Evolutionary conservation across 306 rosid genomes (phyloP), one percentile per base, ranked within the genome.

Genomic region (Astragalus glycyphyllos): DNA sequence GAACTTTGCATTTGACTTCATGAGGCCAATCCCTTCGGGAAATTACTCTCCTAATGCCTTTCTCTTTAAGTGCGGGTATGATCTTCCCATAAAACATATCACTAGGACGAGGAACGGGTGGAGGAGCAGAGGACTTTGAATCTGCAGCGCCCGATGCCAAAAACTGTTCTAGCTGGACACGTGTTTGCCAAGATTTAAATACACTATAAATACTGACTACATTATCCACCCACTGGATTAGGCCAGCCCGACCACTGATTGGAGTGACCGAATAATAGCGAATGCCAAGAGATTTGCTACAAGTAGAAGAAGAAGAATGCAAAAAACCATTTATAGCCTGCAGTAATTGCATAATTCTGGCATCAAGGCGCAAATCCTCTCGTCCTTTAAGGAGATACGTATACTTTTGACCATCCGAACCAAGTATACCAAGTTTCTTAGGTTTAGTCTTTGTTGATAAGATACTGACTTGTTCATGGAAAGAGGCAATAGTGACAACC

Each of bases 11-110:
- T 81, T 92, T 92, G 74, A 92, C 98, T 81, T 92, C 98, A 69
- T 86, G 97, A 65, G 98, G 98, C 98, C 98, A 92, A 77, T 92
- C 98, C 81, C 98, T 90, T 60, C 98, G 87, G 70, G 97, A 92
- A 84, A 92, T 90, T 82, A 92, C 98, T 86, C 98, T 90, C 78
- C 89, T 90, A 75, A 92, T 92, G 75, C 98, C 98, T 84, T 92
- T 92, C 84, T 92, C 98, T 84, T 92, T 92, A 47, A 92, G 96
- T 73, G 98, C 98, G 17, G 98, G 98, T 75, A 92, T 92, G 81
- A 92, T 92, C 85, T 92, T 92, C 79, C 98, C 98, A 74, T 92
- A 92, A 77, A 92, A 90, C 98, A 92, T 92, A 84, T 92, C 98
- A 84, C 98, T 90, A 14, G 98, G 98, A 62, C 97, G 96, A 49